Percentiles rank a stretch among this genome's conserved stretches.
phyloP scores from a whole-genome alignment of 2,329 filamentous ascomycete species.

The Alternaria sp. region DNA sequence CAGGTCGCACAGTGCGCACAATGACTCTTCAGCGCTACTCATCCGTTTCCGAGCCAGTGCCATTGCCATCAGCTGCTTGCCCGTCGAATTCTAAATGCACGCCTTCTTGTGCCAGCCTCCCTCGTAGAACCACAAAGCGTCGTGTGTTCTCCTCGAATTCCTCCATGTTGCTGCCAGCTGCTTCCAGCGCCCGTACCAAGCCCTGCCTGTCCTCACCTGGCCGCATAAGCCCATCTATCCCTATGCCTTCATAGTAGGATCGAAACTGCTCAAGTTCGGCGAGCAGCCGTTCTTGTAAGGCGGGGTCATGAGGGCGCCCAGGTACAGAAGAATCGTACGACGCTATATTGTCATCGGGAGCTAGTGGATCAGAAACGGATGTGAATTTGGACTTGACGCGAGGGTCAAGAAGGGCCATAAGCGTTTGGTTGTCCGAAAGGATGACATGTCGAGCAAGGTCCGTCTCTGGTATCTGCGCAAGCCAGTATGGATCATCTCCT shows the following conservation, averaged over 20 bases:
- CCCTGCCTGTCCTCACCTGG: slow-evolving; percentile 26
- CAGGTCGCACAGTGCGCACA: background rate
- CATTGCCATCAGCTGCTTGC: slow-evolving; percentile 4
- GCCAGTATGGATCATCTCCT: slow-evolving; percentile 41
- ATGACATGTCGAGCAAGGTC: slow-evolving; percentile 78
- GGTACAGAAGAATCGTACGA: slow-evolving; percentile 27
- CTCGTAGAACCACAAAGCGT: slow-evolving; percentile 26
- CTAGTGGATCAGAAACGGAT: slow-evolving; percentile 82
- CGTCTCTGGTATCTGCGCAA: slow-evolving; percentile 34
- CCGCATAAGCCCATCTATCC: slow-evolving; percentile 26
- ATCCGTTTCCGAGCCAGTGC: slow-evolving; percentile 18
- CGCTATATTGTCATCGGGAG: slow-evolving; percentile 62
- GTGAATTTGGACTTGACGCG: slow-evolving; percentile 60
- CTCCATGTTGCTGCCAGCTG: slow-evolving; percentile 26
- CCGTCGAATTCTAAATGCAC: slow-evolving; percentile 37
- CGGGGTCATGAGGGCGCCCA: slow-evolving; percentile 1
- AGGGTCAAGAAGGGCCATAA: slow-evolving; percentile 74
- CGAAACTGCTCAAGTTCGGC: slow-evolving; percentile 34
- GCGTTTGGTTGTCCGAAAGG: slow-evolving; percentile 73
- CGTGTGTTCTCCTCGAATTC: slow-evolving; percentile 40
- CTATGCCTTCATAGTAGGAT: slow-evolving; percentile 37
- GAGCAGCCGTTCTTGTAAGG: slow-evolving; percentile 26
- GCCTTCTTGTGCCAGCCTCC: slow-evolving; percentile 31
- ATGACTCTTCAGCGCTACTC: slow-evolving; percentile 6
- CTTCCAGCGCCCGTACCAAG: slow-evolving; percentile 26